Evolutionary conservation across 176 grass and related monocot species (phyloP).

Genomic region (Eleusine indica): DNA sequence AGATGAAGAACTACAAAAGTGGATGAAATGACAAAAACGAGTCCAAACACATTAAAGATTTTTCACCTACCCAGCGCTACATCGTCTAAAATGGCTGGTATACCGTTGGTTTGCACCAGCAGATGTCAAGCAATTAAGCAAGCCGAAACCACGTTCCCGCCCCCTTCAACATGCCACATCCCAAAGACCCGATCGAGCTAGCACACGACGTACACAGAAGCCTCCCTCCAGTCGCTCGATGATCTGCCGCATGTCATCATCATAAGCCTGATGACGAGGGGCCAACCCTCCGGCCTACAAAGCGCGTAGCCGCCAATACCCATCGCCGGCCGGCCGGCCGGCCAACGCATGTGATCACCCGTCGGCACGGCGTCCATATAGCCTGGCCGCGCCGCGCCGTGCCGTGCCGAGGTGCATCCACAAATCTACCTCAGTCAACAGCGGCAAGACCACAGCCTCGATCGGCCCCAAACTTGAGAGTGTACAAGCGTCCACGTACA

Average conservation of each 20-base stretch:
- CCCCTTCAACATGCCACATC: background rate
- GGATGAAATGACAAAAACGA: too few relatives aligned
- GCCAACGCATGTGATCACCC: constrained; percentile 20
- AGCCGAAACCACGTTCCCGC: constrained; percentile 9
- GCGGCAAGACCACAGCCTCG: constrained; percentile 22
- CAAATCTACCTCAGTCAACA: constrained; percentile 33
- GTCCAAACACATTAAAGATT: too few relatives aligned
- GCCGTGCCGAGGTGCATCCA: background rate
- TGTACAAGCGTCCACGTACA: constrained; percentile 33
- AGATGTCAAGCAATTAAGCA: background rate
- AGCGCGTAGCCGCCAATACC: constrained; percentile 2
- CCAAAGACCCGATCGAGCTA: background rate
- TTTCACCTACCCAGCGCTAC: background rate
- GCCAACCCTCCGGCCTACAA: constrained; percentile 1
- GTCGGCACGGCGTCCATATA: constrained; percentile 4
- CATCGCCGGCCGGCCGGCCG: background rate
- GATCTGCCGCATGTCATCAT: background rate
- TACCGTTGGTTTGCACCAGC: background rate
- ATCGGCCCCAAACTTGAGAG: background rate
- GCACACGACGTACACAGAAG: background rate
- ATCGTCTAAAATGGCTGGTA: background rate
- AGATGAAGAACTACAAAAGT: too few relatives aligned
- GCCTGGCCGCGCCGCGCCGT: background rate
- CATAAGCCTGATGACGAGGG: background rate
- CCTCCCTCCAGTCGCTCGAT: constrained; percentile 19